Percentiles rank a stretch among this genome's conserved stretches.
These are phyloP conservation scores for Rossbeevera mucosa DNA, from an alignment of 768 basidiomycete species.

Conservation along the genomic window DNA sequence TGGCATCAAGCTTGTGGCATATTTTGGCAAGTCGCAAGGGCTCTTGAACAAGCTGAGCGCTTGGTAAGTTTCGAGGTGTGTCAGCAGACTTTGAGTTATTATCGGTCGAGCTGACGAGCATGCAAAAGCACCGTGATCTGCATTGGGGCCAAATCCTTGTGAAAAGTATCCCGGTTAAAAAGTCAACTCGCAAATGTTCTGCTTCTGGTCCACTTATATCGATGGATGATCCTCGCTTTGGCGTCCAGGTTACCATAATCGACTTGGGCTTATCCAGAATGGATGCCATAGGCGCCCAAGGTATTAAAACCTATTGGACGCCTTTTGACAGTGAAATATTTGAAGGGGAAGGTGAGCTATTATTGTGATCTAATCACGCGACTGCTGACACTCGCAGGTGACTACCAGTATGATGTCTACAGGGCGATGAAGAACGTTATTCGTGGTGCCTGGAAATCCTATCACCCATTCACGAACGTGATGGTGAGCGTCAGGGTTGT, in stretches of 20 bases:
- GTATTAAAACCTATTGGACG: conserved; percentile 60
- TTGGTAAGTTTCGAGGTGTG: conserved; percentile 83
- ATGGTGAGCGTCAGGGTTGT: conserved; percentile 52
- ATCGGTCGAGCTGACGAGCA: conserved; percentile 1
- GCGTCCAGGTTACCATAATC: conserved; percentile 80
- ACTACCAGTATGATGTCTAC: conserved; percentile 94
- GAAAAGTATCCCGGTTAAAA: conserved; percentile 43
- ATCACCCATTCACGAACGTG: conserved; percentile 81
- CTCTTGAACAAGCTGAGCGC: conserved; percentile 76
- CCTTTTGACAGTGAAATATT: conserved; percentile 87
- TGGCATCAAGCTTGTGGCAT: conserved; percentile 88
- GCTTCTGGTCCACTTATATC: conserved; percentile 33
- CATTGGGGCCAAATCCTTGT: conserved; percentile 97
- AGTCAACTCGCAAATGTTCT: conserved; percentile 29
- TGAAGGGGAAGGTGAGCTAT: conserved; percentile 77
- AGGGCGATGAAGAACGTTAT: conserved; percentile 74
- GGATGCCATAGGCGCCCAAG: conserved; percentile 49
- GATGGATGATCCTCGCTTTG: conserved; percentile 67
- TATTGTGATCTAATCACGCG: neutral
- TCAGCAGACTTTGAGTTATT: neutral
- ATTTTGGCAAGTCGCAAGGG: conserved; percentile 84
- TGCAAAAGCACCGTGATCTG: conserved; percentile 87
- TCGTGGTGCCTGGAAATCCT: conserved; percentile 65
- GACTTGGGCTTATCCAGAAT: conserved; percentile 92
- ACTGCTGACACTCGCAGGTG: conserved; percentile 45